These are phyloP conservation scores for Apiotrichum siamense DNA, from an alignment of 1,284 basidiomycete species.

Conservation along the genomic window DNA sequence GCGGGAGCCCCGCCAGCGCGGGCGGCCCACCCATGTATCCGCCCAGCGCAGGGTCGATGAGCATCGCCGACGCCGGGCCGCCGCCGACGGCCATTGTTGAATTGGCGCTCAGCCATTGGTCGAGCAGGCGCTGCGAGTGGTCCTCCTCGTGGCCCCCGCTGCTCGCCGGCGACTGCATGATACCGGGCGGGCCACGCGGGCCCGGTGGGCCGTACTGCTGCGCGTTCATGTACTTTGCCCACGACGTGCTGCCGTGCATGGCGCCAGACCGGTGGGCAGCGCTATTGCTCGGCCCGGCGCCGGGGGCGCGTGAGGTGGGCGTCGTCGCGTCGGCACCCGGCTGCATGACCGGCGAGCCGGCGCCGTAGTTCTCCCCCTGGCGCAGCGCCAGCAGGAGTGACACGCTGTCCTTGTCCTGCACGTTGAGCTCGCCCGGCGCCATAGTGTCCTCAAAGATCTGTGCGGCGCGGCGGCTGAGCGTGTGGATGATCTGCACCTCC, in stretches of 20 bases:
- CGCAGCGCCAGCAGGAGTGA: conserved; percentile 41
- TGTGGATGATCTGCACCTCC: conserved; percentile 47
- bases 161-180: conserved; percentile 15
- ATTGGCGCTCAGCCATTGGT: conserved; percentile 46
- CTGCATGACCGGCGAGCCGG: no score
- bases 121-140: conserved; percentile 44
- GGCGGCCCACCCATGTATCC: not conserved
- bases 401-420: conserved; percentile 41
- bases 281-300: not conserved
- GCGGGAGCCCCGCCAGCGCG: not conserved
- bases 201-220: not conserved
- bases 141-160: conserved; percentile 39
- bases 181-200: not conserved
- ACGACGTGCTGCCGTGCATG: not conserved
- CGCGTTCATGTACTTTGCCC: conserved; percentile 9
- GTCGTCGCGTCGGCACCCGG: not conserved
- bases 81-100: conserved; percentile 35
- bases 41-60: not conserved
- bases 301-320: not conserved
- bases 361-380: conserved; percentile 19
- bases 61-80: conserved; percentile 3
- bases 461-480: conserved; percentile 41
- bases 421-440: conserved; percentile 34
- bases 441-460: conserved; percentile 43
- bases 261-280: no score